phyloP scores from a whole-genome alignment of 129 eudicot species.

The Erigeron canadensis region DNA sequence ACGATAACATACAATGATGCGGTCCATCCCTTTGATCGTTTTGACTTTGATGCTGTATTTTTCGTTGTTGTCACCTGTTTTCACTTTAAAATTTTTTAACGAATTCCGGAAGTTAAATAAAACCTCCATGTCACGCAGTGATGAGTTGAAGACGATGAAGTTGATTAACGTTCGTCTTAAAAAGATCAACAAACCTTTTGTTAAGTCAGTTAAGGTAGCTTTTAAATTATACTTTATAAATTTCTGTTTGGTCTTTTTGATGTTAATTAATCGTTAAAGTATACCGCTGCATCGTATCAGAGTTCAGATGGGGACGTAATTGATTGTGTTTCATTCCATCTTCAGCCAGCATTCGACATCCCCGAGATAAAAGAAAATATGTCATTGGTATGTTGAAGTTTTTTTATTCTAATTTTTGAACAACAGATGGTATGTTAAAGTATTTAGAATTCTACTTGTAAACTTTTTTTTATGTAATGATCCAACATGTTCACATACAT shows the following conservation, averaged over 20 bases:
- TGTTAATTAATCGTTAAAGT: too few species aligned
- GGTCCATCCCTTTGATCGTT: constrained; percentile 13
- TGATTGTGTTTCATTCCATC: constrained; percentile 72
- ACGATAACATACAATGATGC: too few species aligned
- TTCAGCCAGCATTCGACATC: constrained; percentile 80
- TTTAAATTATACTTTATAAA: too few species aligned
- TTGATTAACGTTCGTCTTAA: constrained; percentile 44
- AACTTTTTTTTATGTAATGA: neutral
- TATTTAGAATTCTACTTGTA: neutral
- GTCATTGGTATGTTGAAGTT: constrained; percentile 41
- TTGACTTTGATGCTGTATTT: constrained; percentile 43
- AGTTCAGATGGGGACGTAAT: constrained; percentile 93
- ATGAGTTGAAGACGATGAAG: constrained; percentile 53
- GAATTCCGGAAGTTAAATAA: constrained; percentile 4
- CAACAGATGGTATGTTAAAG: too few species aligned
- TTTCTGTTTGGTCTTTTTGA: too few species aligned
- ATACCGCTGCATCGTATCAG: too few species aligned
- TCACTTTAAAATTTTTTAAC: neutral
- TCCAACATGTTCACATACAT: too few species aligned
- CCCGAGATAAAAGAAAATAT: constrained; percentile 53
- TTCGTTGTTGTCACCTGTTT: constrained; percentile 24
- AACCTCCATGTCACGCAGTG: constrained; percentile 12
- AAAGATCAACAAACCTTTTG: constrained; percentile 65
- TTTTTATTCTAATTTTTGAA: too few species aligned
- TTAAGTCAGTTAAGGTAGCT: constrained; percentile 70